Percentiles rank a stretch among this genome's conserved stretches.
Evolutionary conservation across 176 grass and related monocot genomes (phyloP).

Genomic region (Musa schizocarpa): DNA sequence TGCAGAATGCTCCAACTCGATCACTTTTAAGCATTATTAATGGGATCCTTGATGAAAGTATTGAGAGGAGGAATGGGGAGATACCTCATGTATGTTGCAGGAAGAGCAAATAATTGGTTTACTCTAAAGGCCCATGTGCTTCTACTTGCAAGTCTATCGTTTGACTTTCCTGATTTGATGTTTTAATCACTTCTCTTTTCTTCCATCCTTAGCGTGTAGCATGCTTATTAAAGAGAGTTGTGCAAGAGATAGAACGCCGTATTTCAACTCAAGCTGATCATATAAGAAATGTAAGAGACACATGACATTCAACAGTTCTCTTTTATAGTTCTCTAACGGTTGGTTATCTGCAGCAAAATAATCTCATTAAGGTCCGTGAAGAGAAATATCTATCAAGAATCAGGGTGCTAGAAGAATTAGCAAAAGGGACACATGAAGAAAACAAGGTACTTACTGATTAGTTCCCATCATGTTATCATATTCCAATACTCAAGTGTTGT

Average conservation of each 20-base stretch:
- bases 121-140: background rate
- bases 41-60: conserved; percentile 53
- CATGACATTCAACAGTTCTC: background rate
- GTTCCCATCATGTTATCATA: background rate
- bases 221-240: conserved; percentile 53
- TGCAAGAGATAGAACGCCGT: conserved; percentile 53
- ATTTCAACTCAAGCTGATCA: conserved; percentile 65
- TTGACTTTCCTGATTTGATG: background rate
- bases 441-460: conserved; percentile 46
- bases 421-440: conserved; percentile 90
- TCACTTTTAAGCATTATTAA: conserved; percentile 67
- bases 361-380: conserved; percentile 55
- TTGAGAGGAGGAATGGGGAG: conserved; percentile 64
- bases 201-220: conserved; percentile 36
- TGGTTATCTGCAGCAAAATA: conserved; percentile 72
- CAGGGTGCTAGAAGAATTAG: conserved; percentile 68
- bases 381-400: conserved; percentile 75
- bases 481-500: background rate
- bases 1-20: conserved; percentile 68
- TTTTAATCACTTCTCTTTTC: conserved; percentile 3
- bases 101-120: conserved; percentile 28
- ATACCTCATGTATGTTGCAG: conserved; percentile 70
- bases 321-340: conserved; percentile 15
- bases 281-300: conserved; percentile 56
- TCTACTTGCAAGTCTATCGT: too few species aligned